These are phyloP conservation scores for Lepidium aucheri DNA, from an alignment of 345 rosid genomes.

Conservation along the genomic window DNA sequence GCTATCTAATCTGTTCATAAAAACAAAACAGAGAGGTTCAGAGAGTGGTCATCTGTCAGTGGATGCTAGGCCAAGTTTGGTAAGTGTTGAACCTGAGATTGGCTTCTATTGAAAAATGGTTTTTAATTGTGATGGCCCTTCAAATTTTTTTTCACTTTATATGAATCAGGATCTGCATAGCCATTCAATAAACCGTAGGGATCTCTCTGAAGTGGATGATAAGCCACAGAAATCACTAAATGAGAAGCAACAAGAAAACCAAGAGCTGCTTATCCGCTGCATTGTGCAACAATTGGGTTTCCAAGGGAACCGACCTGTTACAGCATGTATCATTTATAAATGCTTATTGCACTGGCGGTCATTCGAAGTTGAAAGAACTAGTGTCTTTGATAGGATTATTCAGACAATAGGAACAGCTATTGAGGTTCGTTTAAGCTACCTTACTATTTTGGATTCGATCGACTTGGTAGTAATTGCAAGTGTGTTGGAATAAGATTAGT, in stretches of 20 bases:
- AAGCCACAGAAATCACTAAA: slow-evolving; percentile 84
- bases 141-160: background rate
- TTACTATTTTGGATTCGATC: background rate
- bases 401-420: slow-evolving; percentile 88
- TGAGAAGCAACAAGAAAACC: slow-evolving; percentile 94
- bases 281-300: slow-evolving; percentile 84
- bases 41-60: slow-evolving; percentile 58
- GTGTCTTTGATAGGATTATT: slow-evolving; percentile 86
- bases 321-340: slow-evolving; percentile 92
- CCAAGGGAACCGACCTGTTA: slow-evolving; percentile 68
- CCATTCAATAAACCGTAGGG: slow-evolving; percentile 63
- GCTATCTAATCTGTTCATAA: background rate
- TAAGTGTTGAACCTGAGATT: background rate
- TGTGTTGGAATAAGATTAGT: background rate
- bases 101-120: no score
- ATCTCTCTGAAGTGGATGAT: slow-evolving; percentile 57
- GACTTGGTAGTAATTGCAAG: background rate
- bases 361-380: slow-evolving; percentile 89
- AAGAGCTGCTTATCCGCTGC: slow-evolving; percentile 90
- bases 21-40: slow-evolving; percentile 45
- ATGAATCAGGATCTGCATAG: slow-evolving; percentile 65
- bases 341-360: slow-evolving; percentile 95
- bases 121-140: background rate
- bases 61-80: slow-evolving; percentile 53
- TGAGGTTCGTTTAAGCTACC: slow-evolving; percentile 41